Evolutionary conservation across 352 stramenopile species (phyloP).

Genomic region (Plasmopara muralis): DNA sequence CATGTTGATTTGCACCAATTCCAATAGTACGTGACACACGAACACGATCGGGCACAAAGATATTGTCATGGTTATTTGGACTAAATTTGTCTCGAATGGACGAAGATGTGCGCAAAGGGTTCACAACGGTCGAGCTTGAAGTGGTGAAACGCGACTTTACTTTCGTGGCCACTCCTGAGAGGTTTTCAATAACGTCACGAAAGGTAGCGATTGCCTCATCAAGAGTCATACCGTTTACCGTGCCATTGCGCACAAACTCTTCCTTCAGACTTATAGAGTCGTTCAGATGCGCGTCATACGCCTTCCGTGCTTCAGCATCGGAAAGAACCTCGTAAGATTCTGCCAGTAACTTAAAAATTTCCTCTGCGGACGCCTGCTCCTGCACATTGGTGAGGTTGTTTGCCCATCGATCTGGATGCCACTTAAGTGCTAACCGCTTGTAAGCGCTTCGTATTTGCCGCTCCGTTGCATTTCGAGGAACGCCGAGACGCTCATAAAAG

Average conservation of each 20-base stretch:
- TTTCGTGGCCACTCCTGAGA: slow-evolving; percentile 46
- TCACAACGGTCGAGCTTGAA: slow-evolving; percentile 63
- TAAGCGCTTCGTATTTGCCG: slow-evolving; percentile 71
- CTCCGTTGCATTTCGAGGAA: slow-evolving; percentile 54
- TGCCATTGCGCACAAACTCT: slow-evolving; percentile 73
- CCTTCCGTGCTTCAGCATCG: slow-evolving; percentile 45
- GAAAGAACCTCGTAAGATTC: slow-evolving; percentile 81
- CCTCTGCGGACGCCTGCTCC: slow-evolving; percentile 62
- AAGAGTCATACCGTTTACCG: slow-evolving; percentile 74
- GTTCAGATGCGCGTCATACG: slow-evolving; percentile 59
- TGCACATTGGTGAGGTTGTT: slow-evolving; percentile 33
- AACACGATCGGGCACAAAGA: slow-evolving; percentile 68
- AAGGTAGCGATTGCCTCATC: slow-evolving; percentile 82
- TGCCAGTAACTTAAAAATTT: slow-evolving; percentile 79
- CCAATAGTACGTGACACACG: slow-evolving; percentile 53
- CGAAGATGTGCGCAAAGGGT: slow-evolving; percentile 32
- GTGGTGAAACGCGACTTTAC: slow-evolving; percentile 58
- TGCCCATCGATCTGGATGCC: slow-evolving; percentile 80
- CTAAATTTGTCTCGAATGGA: slow-evolving; percentile 36
- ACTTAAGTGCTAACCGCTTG: slow-evolving; percentile 73
- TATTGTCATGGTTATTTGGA: slow-evolving; percentile 79
- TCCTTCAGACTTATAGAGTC: slow-evolving; percentile 46
- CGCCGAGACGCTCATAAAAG: slow-evolving; percentile 76
- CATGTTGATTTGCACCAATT: slow-evolving; percentile 49
- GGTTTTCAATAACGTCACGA: slow-evolving; percentile 62